Evolutionary conservation across 345 rosid species (phyloP).

Genomic region (Boechera retrofracta): DNA sequence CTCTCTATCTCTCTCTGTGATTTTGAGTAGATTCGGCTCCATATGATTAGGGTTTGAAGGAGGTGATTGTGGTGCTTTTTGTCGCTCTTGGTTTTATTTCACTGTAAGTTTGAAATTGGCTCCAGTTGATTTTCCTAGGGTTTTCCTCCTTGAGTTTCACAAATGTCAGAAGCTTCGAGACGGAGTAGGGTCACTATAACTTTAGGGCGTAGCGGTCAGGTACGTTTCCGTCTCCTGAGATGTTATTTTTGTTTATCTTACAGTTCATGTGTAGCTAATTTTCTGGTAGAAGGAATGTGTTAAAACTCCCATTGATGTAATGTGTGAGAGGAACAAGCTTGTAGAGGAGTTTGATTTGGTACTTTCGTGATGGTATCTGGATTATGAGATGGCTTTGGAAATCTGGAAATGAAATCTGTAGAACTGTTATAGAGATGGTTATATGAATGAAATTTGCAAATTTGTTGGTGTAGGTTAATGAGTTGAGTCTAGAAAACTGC

Average conservation of each 20-base stretch:
- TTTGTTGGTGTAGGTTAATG: not conserved
- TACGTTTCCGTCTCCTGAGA: conserved; percentile 29
- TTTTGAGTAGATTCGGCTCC: conserved; percentile 29
- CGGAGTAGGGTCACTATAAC: conserved; percentile 75
- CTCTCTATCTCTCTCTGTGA: conserved; percentile 2
- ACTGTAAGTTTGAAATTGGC: conserved; percentile 12
- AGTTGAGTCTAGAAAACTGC: not conserved
- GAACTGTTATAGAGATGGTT: not conserved
- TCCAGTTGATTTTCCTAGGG: conserved; percentile 45
- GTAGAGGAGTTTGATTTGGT: not conserved
- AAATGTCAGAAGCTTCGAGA: conserved; percentile 76
- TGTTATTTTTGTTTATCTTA: not conserved
- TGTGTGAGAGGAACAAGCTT: conserved; percentile 6
- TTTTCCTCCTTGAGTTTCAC: conserved; percentile 42
- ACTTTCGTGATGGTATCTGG: not conserved
- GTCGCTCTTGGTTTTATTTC: conserved; percentile 9
- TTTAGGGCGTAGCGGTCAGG: conserved; percentile 89
- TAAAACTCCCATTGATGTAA: not conserved
- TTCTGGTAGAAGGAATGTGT: not conserved
- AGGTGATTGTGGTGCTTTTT: conserved; percentile 22
- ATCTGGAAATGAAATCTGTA: not conserved
- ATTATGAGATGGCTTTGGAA: not conserved
- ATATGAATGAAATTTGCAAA: not conserved
- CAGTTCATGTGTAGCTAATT: not conserved
- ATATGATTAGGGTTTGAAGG: conserved; percentile 38